A percentile compares a stretch with the other conserved stretches of the same genome.
Evolutionary conservation across 208 protist genomes (phyloP).

Genomic region (Vickermania ingenoplastis): DNA sequence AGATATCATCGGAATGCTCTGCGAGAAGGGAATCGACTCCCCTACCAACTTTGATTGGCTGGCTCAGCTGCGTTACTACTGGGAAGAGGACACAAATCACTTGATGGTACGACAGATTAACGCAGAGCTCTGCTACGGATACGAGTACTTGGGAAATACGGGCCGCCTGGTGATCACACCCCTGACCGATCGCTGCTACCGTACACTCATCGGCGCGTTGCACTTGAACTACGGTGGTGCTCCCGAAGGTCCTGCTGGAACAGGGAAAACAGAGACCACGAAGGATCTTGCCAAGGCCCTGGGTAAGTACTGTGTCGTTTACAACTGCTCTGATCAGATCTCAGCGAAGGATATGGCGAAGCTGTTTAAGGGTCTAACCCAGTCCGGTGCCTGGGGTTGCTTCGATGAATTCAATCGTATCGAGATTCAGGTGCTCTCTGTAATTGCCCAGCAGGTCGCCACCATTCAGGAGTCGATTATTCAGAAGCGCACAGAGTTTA

Average conservation of each 20-base stretch:
- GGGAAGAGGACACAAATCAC: slow-evolving; percentile 71
- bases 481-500: slow-evolving; percentile 77
- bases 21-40: slow-evolving; percentile 85
- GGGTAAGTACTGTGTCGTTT: slow-evolving; percentile 96
- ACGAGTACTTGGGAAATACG: slow-evolving; percentile 96
- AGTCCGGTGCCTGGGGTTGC: slow-evolving; percentile 93
- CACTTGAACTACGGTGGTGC: slow-evolving; percentile 95
- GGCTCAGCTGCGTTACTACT: slow-evolving; percentile 96
- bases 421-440: slow-evolving; percentile 95
- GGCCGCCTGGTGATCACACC: slow-evolving; percentile 94
- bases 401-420: slow-evolving; percentile 98
- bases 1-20: slow-evolving; percentile 89
- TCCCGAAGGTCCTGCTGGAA: slow-evolving; percentile 95
- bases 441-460: slow-evolving; percentile 96
- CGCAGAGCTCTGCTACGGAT: slow-evolving; percentile 89
- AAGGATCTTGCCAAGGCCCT: slow-evolving; percentile 96
- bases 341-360: slow-evolving; percentile 94
- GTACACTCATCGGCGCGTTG: slow-evolving; percentile 94
- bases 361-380: slow-evolving; percentile 93
- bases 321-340: slow-evolving; percentile 98
- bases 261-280: slow-evolving; percentile 98
- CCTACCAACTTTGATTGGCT: slow-evolving; percentile 94
- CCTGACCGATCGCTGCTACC: slow-evolving; percentile 94
- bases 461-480: slow-evolving; percentile 93
- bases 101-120: slow-evolving; percentile 90